phyloP scores from a whole-genome alignment of 2,329 filamentous ascomycete species.

The Graphium sp. region DNA sequence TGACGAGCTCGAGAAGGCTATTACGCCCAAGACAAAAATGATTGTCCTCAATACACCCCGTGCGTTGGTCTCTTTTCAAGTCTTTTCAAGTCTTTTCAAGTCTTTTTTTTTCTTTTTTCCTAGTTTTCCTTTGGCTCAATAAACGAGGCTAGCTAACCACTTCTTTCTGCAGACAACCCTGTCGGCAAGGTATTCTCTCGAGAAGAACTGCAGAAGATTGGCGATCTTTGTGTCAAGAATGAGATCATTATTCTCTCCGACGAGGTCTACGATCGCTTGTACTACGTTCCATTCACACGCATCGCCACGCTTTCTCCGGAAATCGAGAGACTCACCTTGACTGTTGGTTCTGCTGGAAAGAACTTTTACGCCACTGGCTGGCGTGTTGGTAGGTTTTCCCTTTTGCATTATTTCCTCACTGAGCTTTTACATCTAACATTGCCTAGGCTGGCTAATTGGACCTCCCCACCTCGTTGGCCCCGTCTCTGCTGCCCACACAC shows the following conservation, averaged over 20 bases:
- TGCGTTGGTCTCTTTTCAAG: conserved; percentile 10
- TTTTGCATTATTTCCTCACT: background rate
- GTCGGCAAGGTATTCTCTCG: conserved; percentile 89
- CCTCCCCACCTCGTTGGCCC: conserved; percentile 79
- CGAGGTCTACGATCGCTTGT: conserved; percentile 88
- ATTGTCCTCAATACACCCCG: conserved; percentile 71
- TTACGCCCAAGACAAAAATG: conserved; percentile 87
- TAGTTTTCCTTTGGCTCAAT: background rate
- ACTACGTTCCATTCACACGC: conserved; percentile 88
- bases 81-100: conserved; percentile 4
- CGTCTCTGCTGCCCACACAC: conserved; percentile 80
- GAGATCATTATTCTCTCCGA: conserved; percentile 87
- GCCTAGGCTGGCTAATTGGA: conserved; percentile 69
- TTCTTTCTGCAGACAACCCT: conserved; percentile 79
- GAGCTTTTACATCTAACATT: conserved; percentile 3
- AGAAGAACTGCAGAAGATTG: conserved; percentile 70
- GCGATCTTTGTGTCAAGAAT: conserved; percentile 77
- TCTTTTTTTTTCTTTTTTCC: background rate
- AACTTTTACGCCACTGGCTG: conserved; percentile 97
- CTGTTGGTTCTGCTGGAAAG: conserved; percentile 91
- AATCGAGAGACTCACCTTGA: conserved; percentile 73
- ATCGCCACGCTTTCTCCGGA: conserved; percentile 84
- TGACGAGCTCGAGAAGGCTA: conserved; percentile 60
- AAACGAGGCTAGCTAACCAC: conserved; percentile 1
- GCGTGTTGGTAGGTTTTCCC: conserved; percentile 48